These are phyloP conservation scores for Tremella mesenterica DNA, from an alignment of 768 basidiomycete genomes.

Conservation along the genomic window DNA sequence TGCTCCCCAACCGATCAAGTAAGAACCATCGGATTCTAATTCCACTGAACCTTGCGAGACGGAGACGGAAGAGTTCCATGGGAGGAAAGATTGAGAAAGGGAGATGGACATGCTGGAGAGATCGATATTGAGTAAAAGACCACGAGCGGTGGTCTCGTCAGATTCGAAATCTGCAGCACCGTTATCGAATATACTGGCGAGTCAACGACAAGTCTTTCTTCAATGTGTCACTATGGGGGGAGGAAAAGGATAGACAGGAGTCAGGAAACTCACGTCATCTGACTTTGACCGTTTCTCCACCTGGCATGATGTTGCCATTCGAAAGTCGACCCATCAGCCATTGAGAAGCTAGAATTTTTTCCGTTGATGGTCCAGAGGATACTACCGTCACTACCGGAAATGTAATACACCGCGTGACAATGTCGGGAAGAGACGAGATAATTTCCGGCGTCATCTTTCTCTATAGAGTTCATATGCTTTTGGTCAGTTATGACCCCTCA, in stretches of 20 bases:
- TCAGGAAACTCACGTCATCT: slow-evolving; percentile 15
- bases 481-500: not conserved
- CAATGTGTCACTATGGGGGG: too few species aligned
- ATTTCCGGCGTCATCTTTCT: slow-evolving; percentile 26
- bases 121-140: slow-evolving; percentile 27
- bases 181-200: slow-evolving; percentile 32
- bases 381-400: slow-evolving; percentile 15
- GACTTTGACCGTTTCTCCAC: slow-evolving; percentile 18
- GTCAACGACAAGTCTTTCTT: not conserved
- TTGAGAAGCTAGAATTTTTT: slow-evolving; percentile 23
- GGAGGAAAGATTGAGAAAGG: slow-evolving; percentile 8
- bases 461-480: slow-evolving; percentile 36
- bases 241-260: too few species aligned
- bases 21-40: slow-evolving; percentile 15
- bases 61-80: slow-evolving; percentile 9
- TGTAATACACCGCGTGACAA: slow-evolving; percentile 30
- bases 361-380: slow-evolving; percentile 32
- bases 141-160: slow-evolving; percentile 19
- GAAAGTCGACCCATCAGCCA: slow-evolving; percentile 20
- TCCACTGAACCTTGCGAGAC: slow-evolving; percentile 22
- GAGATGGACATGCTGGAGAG: slow-evolving; percentile 15
- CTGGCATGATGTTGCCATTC: slow-evolving; percentile 19
- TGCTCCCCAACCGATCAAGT: slow-evolving; percentile 23
- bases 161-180: slow-evolving; percentile 23
- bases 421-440: slow-evolving; percentile 35